A percentile compares a stretch with the other conserved stretches of the same genome.
Conservation (phyloP, 31 red algal genomes). For the Odonthalia washingtoniensis region DNA sequence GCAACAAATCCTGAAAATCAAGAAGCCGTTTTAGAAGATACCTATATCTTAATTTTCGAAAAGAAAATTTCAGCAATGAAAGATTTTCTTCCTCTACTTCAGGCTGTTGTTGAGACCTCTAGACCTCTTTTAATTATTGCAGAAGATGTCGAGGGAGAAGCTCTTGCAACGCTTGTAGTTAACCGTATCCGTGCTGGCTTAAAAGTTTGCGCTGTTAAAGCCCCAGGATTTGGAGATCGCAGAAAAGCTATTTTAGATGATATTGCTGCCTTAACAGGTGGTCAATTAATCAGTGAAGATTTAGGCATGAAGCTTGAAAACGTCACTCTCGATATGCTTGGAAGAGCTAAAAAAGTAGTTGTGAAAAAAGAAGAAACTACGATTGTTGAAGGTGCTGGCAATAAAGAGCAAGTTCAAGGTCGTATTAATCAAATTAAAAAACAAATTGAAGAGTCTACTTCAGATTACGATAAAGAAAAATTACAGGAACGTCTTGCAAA, state of each 20-base stretch:
- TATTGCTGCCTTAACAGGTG: slow-evolving; percentile 90
- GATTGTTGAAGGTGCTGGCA: slow-evolving; percentile 85
- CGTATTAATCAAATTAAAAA: slow-evolving; percentile 87
- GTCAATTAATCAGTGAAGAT: slow-evolving; percentile 80
- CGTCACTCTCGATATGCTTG: slow-evolving; percentile 80
- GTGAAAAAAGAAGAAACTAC: slow-evolving; percentile 98
- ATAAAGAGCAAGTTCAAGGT: slow-evolving; percentile 65
- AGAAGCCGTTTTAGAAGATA: slow-evolving; percentile 80
- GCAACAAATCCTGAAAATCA: slow-evolving; percentile 82
- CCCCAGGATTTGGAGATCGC: slow-evolving; percentile 99
- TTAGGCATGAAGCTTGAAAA: slow-evolving; percentile 95
- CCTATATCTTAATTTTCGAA: slow-evolving; percentile 76
- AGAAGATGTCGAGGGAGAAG: slow-evolving; percentile 99
- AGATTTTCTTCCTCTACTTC: slow-evolving; percentile 88
- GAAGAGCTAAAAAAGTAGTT: slow-evolving; percentile 92
- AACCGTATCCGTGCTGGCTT: slow-evolving; percentile 96
- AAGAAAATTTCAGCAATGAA: slow-evolving; percentile 85
- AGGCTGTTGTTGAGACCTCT: slow-evolving; percentile 85
- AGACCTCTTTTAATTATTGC: slow-evolving; percentile 98
- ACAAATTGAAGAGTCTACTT: slow-evolving; percentile 73
- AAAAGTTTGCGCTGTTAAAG: slow-evolving; percentile 98
- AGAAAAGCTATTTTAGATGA: slow-evolving; percentile 96
- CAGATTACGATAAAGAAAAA: slow-evolving; percentile 99
- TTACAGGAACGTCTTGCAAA: slow-evolving; percentile 97
- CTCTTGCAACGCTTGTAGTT: slow-evolving; percentile 97